Base-by-base conservation (phyloP, 176 grass and related monocot species). In the Aegilops sharonensis region DNA sequence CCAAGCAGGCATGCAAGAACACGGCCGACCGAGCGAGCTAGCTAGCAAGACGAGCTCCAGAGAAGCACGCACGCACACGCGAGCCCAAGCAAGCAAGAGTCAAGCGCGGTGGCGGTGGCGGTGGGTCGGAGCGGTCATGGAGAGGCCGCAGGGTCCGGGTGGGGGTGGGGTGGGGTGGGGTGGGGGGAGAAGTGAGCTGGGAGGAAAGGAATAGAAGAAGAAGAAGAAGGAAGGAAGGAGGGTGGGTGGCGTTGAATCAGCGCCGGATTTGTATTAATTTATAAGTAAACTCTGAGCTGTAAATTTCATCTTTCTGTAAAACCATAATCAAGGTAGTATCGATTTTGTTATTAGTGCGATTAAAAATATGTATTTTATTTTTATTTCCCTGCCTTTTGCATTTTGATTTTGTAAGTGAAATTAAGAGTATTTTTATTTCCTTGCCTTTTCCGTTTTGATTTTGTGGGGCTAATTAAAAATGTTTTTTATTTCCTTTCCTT, bases 1-100 rank as follows among this genome's bases (percentile, higher is more conserved):
- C 29, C 78, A 61, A 63, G 70, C 78, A 86, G 72, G 78, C 89
- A 90, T 90, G 31, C 84, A 83, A 86, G 62, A 9, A 59, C 31
- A 5, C 45, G 11, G 1, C 12, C 72, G 30, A 83, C 75, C 42
- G 56, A 83, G 72, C 71, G 2, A 24, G 31, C 15, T 5, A 50
- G 14, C 48, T 0, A 52, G 50, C 50, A 54, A 54, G 15, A 54
- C 50, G 0, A 54, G 50, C 50, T 54, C 15, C 34, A 59, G 62
- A 8, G 20, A 48, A 14, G 66, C 71, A 50, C 24, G 27, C 27
- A 27, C 27, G 24, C n/a, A 54, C 30, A 21, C 69, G 76, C 30
- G 15, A 57, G 65, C 21, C 34, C 21, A 72, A 72, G 43, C 21
- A 72, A 72, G 43, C 29, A 7, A 21, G 50, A 27, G 35, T 21